These are phyloP conservation scores for Neurospora terricola DNA, from an alignment of 495 filamentous ascomycete genomes.

Conservation along the genomic window DNA sequence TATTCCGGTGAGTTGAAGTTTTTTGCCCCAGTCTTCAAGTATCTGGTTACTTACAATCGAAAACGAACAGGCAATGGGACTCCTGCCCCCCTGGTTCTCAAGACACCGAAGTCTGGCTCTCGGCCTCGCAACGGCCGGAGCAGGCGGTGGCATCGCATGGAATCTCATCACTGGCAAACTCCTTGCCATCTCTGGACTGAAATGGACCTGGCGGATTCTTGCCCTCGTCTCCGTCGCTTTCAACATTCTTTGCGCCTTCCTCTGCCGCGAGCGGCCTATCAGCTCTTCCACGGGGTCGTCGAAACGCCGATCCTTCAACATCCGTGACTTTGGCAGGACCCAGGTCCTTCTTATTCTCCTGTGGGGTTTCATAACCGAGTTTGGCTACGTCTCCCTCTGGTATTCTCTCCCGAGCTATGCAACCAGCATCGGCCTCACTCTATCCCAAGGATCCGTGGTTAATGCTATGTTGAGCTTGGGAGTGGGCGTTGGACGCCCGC, in stretches of 20 bases:
- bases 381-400: slow-evolving; percentile 55
- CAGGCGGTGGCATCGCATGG: slow-evolving; percentile 54
- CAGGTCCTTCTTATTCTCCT: slow-evolving; percentile 52
- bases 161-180: slow-evolving; percentile 38
- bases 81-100: slow-evolving; percentile 64
- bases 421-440: slow-evolving; percentile 43
- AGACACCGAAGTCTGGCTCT: slow-evolving; percentile 53
- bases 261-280: slow-evolving; percentile 40
- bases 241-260: slow-evolving; percentile 42
- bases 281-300: slow-evolving; percentile 45
- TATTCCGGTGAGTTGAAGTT: slow-evolving; percentile 33
- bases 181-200: slow-evolving; percentile 43
- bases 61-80: slow-evolving; percentile 33
- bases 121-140: slow-evolving; percentile 55
- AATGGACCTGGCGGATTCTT: slow-evolving; percentile 52
- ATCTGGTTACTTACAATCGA: not conserved
- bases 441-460: slow-evolving; percentile 53
- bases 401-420: slow-evolving; percentile 60
- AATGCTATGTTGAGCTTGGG: slow-evolving; percentile 59
- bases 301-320: slow-evolving; percentile 3
- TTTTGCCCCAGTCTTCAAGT: no score
- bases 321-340: slow-evolving; percentile 22
- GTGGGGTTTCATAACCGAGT: slow-evolving; percentile 59
- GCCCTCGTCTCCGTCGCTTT: slow-evolving; percentile 40
- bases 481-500: slow-evolving; percentile 51